These are phyloP conservation scores for Monilinia polystroma DNA, from an alignment of 2,329 filamentous ascomycete species.

Conservation along the genomic window DNA sequence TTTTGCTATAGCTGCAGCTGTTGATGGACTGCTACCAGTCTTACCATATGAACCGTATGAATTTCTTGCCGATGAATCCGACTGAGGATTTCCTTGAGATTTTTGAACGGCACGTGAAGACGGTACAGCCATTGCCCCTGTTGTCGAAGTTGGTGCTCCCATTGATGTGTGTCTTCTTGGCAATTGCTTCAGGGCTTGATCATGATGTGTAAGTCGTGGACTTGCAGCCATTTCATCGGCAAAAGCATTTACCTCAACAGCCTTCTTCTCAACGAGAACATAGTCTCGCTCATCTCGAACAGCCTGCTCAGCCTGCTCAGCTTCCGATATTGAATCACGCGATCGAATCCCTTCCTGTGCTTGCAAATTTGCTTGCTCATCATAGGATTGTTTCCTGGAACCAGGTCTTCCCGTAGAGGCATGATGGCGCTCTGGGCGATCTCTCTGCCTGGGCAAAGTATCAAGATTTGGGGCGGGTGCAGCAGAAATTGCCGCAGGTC, in stretches of 20 bases:
- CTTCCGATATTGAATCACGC: conserved; percentile 52
- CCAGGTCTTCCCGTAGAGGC: conserved; percentile 17
- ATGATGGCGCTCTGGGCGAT: conserved; percentile 25
- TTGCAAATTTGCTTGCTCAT: conserved; percentile 33
- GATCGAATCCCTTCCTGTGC: conserved; percentile 26
- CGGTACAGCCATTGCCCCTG: conserved; percentile 66
- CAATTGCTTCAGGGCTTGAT: conserved; percentile 49
- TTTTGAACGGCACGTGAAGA: conserved; percentile 73
- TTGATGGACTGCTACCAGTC: conserved; percentile 56
- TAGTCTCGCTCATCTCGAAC: conserved; percentile 93
- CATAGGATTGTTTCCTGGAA: conserved; percentile 32
- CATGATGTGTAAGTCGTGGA: conserved; percentile 48
- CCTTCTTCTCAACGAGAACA: conserved; percentile 90
- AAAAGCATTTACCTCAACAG: conserved; percentile 95
- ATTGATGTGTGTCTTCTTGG: conserved; percentile 77
- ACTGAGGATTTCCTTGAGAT: conserved; percentile 60
- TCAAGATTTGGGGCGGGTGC: conserved; percentile 38
- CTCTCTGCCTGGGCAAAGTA: conserved; percentile 34
- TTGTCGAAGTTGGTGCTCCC: conserved; percentile 64
- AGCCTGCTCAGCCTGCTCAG: conserved; percentile 62
- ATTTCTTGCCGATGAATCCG: conserved; percentile 62
- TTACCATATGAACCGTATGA: conserved; percentile 70
- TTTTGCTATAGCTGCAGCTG: conserved; percentile 90
- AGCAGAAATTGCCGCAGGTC: conserved; percentile 32
- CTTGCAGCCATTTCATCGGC: conserved; percentile 92